Conservation (phyloP, 306 rosid species). For the Parietaria judaica region DNA sequence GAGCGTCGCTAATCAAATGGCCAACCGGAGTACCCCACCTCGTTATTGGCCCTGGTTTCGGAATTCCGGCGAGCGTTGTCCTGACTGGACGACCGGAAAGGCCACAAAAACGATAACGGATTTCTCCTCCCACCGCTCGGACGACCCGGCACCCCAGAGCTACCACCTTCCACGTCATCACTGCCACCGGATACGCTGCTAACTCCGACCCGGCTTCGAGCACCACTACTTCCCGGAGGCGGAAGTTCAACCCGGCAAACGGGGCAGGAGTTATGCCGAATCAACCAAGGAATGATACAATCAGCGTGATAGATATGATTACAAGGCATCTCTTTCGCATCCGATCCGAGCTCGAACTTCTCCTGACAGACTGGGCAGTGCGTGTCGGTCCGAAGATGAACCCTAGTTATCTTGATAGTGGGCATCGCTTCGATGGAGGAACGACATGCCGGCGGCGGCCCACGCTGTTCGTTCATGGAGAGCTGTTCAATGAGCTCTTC, state of each 20-base stretch:
- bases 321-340: conserved; percentile 79
- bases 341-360: conserved; percentile 53
- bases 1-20: conserved; percentile 28
- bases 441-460: conserved; percentile 65
- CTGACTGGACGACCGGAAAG: conserved; percentile 44
- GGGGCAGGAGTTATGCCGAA: conserved; percentile 72
- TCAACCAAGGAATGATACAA: conserved; percentile 78
- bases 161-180: conserved; percentile 4
- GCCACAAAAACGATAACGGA: conserved; percentile 46
- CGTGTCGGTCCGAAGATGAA: conserved; percentile 51
- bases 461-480: conserved; percentile 45
- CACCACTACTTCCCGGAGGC: conserved; percentile 30
- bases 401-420: conserved; percentile 42
- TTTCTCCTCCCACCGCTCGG: conserved; percentile 47
- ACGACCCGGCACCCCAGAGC: conserved; percentile 28
- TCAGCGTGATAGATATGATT: conserved; percentile 78
- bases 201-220: conserved; percentile 27
- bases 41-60: conserved; percentile 40
- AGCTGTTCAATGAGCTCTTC: conserved; percentile 58
- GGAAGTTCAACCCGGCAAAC: conserved; percentile 80
- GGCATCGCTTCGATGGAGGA: conserved; percentile 73
- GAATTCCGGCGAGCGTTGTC: conserved; percentile 31
- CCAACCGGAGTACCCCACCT: conserved; percentile 34
- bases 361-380: conserved; percentile 80
- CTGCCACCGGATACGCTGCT: conserved; percentile 16